These are phyloP conservation scores for Linnemannia zychae DNA, from an alignment of 192 early-diverging fungal genomes.

Conservation along the genomic window DNA sequence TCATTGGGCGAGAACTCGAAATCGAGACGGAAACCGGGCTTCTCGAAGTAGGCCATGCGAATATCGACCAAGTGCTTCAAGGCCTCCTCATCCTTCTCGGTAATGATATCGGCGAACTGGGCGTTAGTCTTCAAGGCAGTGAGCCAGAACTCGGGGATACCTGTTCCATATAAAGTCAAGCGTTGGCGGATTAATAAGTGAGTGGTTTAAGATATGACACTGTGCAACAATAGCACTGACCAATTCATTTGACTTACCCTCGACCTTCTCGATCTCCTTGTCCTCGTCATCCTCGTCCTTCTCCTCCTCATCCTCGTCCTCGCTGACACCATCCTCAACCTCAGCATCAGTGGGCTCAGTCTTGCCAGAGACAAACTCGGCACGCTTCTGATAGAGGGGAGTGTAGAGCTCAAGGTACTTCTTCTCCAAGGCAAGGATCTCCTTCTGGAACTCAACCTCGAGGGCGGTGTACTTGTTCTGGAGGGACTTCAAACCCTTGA, in stretches of 20 bases:
- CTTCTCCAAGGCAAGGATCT: slow-evolving; percentile 96
- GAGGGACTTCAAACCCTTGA: slow-evolving; percentile 89
- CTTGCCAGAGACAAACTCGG: slow-evolving; percentile 80
- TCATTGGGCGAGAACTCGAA: slow-evolving; percentile 93
- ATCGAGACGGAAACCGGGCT: slow-evolving; percentile 95
- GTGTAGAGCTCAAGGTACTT: slow-evolving; percentile 90
- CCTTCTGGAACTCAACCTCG: slow-evolving; percentile 92
- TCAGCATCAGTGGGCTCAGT: slow-evolving; percentile 95
- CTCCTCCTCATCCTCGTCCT: slow-evolving; percentile 72
- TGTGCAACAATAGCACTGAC: neutral
- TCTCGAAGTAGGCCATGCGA: slow-evolving; percentile 83
- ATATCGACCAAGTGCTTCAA: slow-evolving; percentile 94
- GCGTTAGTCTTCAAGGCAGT: slow-evolving; percentile 91
- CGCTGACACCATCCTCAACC: slow-evolving; percentile 71
- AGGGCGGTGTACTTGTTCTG: slow-evolving; percentile 90
- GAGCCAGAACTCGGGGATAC: slow-evolving; percentile 98
- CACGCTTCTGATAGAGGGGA: slow-evolving; percentile 93
- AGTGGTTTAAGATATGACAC: neutral
- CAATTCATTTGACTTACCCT: slow-evolving; percentile 22
- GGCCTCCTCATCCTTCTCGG: slow-evolving; percentile 90
- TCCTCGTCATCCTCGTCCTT: slow-evolving; percentile 68
- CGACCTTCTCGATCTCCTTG: slow-evolving; percentile 57
- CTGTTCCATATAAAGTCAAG: slow-evolving; percentile 44
- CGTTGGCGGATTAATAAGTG: neutral
- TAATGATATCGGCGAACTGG: slow-evolving; percentile 86